Base-by-base conservation (phyloP, 2,329 filamentous ascomycete species). In the Diaporthe destruens region DNA sequence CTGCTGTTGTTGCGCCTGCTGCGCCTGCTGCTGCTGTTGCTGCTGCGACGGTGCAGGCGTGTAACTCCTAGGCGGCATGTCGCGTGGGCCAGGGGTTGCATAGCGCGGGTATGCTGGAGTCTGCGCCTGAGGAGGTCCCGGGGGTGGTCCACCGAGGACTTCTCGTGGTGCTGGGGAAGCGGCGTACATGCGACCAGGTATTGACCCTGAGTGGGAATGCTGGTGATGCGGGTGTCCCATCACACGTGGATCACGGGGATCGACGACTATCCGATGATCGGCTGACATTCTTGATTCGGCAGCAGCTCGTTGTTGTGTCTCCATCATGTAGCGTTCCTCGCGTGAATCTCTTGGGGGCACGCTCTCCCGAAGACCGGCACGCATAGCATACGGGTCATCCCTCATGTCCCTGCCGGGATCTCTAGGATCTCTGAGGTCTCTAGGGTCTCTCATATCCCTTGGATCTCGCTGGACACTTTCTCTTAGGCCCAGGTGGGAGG, bases 401-500 rank as follows among this genome's bases (percentile, higher is more conserved):
- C 72, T 59, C 16, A 68, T 67, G 16, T 72, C 39, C 39, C 39
- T 42, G 39, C 39, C 39, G 39, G 39, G 39, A 42, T 42, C 39
- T 18, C 39, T 42, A 1, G 39, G 39, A 14, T 42, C 39, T 42
- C 39, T 42, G 14, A 42, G 39, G 39, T 42, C 39, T 42, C 39
- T 42, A 42, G 66, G 51, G 12, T 69, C 56, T 25, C 57, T 56
- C 29, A 53, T 3, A 1, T 66, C 61, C 23, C 61, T 66, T 25
- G 61, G 32, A 32, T 73, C 72, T 34, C 72, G 69, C 12, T 14
- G 69, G 14, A 69, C 54, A 6, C 71, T 72, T 18, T 74, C 77
- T 55, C 78, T 75, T 2, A 75, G 74, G n/a, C 75, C 73, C 9
- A 76, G 71, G 32, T 79, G 79, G 23, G 76, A 76, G 6, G 75